A percentile compares a stretch with the other conserved stretches of the same genome.
Conservation (phyloP, 495 filamentous ascomycete species). For the Cercophora sp. region DNA sequence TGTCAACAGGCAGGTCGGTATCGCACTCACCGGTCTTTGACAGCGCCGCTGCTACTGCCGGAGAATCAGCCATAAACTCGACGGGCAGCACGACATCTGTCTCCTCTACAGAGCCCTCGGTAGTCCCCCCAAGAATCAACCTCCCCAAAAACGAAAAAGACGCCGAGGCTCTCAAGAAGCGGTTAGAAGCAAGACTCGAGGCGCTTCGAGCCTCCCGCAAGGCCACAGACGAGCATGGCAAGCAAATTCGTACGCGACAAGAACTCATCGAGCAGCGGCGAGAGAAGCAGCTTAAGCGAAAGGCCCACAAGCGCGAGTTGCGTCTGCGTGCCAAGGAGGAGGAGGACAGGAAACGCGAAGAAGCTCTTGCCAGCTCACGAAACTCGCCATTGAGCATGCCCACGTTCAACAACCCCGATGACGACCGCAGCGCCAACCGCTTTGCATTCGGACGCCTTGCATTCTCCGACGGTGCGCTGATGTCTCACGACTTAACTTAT, state of each 20-base stretch:
- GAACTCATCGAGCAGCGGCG: constrained; percentile 86
- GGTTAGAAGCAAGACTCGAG: constrained; percentile 75
- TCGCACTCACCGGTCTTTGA: constrained; percentile 65
- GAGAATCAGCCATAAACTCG: too few relatives aligned
- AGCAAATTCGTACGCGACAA: constrained; percentile 74
- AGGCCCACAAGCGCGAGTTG: constrained; percentile 79
- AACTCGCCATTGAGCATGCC: constrained; percentile 56
- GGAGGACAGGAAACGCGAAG: constrained; percentile 64
- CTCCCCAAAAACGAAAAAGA: constrained; percentile 59
- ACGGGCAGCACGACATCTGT: constrained; percentile 66
- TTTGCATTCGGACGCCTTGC: constrained; percentile 84
- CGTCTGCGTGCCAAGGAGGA: constrained; percentile 70
- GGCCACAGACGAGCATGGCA: constrained; percentile 73
- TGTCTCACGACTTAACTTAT: constrained; percentile 61
- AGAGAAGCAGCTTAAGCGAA: constrained; percentile 78
- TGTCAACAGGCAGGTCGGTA: constrained; percentile 46
- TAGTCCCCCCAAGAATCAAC: constrained; percentile 51
- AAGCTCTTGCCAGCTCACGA: constrained; percentile 60
- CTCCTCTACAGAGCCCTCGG: constrained; percentile 61
- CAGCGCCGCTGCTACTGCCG: too few relatives aligned
- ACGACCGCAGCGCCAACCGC: constrained; percentile 49
- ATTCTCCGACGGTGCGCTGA: constrained; percentile 77
- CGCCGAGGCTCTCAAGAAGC: constrained; percentile 64
- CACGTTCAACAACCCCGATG: constrained; percentile 59
- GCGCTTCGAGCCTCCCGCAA: constrained; percentile 76